Base-by-base conservation (phyloP, 108 stramenopile genomes). In the Skeletonema marinoi region DNA sequence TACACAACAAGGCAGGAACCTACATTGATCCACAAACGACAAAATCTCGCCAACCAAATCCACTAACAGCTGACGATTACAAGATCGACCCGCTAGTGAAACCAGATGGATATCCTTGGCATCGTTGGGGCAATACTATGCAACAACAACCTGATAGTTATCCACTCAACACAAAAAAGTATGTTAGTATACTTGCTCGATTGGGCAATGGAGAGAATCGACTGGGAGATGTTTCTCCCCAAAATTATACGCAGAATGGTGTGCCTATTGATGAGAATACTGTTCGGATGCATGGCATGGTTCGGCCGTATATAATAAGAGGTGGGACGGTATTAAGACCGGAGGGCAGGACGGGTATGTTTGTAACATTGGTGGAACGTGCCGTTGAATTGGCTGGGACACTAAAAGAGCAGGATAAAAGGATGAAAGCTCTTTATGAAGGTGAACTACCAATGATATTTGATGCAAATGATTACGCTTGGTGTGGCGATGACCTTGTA, bases 71-170 rank as follows among this genome's bases (percentile, higher is more conserved):
- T 11, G 46, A 32, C 12, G 7, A 13, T 13, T 67, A 65, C 50
- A 64, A 42, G 56, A 46, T 77, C 31, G 44, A 77, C 14, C 64
- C 77, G 10, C 51, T 77, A 12, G 17, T 70, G 17, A 31, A 51
- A 60, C 77, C 77, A 25, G 69, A 77, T 32, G 77, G 77, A 64
- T 77, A 77, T 42, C 77, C 77, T 30, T 77, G 77, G 77, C 77
- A 77, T 77, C 68, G 77, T 58, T 77, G 77, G 77, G 46, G 17
- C 62, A 41, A 48, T 59, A 63, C 19, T 46, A 62, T n/a, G 42
- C 16, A 56, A 25, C 54, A 56, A 56, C 19, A 25, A 21, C 19
- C 51, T 42, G 31, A 38, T 41, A 32, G 6, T 16, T 77, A 77
- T 41, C 61, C 68, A 10, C 51, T 77, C 54, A 77, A 77, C 64